Evolutionary conservation across 768 basidiomycete species (phyloP), one percentile per base, ranked within the genome.

Genomic region (Termitomyces sp.): DNA sequence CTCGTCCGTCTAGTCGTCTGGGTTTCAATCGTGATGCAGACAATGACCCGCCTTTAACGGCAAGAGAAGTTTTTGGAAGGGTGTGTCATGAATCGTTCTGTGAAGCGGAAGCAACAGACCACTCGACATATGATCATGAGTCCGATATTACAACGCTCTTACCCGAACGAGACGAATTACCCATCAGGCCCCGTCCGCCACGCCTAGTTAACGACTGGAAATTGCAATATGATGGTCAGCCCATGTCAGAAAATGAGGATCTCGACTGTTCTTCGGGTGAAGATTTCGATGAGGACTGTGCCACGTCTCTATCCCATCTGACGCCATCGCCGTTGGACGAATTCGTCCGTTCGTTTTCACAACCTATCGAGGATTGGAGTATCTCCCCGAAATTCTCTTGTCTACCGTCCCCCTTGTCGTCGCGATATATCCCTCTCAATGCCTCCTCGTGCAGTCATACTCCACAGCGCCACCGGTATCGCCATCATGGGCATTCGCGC

Each of bases 401-500:
- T 59, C 64, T 70, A 12, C 77, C 77, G 18, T 76, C 78, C 18
- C 69, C 73, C 16, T 67, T 77, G 52, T 76, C 74, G 15, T 71
- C 72, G 33, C 58, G 54, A 52, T 69, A 61, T 59, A 62, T 64
- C 57, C 64, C 51, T 64, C 60, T 37, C 28, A 28, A 57, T 59
- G 16, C 41, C 46, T 51, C 51, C 13, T 49, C 51, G 33, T 58
- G 58, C 45, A 66, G 44, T 36, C 53, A 54, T 70, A 70, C 63
- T 61, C 65, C 69, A 63, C 56, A 51, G 41, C 77, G 79, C 28
- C 79, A 79, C 60, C 65, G 69, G 33, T 83, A 82, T 61, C 65
- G 67, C 6, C 76, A 89, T 59, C 87, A 81, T 64, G 87, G 87
- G 2, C 77, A 84, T 60, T 88, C 87, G 13, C 80, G 81, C 18